Percentiles rank a stretch among this genome's conserved stretches.
phyloP scores from a whole-genome alignment of 2,329 filamentous ascomycete genomes.

The Botrytis hyacinthi region DNA sequence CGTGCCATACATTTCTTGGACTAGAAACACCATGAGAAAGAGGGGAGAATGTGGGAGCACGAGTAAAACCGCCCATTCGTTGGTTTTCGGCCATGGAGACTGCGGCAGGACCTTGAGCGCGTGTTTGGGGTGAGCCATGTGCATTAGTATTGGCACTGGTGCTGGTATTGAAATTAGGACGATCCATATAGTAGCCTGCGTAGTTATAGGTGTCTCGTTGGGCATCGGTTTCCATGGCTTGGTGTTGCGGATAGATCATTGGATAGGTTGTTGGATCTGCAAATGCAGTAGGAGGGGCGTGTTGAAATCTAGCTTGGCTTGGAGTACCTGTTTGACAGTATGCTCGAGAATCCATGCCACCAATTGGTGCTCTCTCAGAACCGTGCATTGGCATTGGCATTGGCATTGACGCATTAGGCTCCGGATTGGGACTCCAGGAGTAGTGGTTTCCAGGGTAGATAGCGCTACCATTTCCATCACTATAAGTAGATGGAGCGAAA shows the following conservation, averaged over 20 bases:
- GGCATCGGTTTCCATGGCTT: neutral
- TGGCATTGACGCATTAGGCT: neutral
- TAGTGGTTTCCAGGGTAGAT: neutral
- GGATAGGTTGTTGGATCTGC: neutral
- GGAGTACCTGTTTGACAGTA: neutral
- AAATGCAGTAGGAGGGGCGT: neutral
- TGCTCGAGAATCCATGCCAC: neutral
- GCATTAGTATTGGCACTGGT: neutral
- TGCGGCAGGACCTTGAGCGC: neutral
- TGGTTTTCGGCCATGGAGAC: neutral
- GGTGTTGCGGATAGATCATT: neutral
- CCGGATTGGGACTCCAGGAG: neutral
- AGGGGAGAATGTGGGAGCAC: neutral
- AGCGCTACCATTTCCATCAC: neutral
- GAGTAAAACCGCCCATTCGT: neutral
- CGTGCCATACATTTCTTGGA: neutral
- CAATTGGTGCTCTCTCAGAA: neutral
- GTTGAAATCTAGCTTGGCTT: neutral
- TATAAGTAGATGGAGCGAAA: neutral
- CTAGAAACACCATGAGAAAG: too few species aligned
- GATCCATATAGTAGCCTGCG: neutral
- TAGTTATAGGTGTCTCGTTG: neutral
- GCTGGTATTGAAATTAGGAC: neutral
- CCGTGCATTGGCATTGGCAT: neutral
- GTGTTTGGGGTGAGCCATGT: neutral